phyloP scores from a whole-genome alignment of 2,329 filamentous ascomycete genomes.

The Tolypocladium tropicale region DNA sequence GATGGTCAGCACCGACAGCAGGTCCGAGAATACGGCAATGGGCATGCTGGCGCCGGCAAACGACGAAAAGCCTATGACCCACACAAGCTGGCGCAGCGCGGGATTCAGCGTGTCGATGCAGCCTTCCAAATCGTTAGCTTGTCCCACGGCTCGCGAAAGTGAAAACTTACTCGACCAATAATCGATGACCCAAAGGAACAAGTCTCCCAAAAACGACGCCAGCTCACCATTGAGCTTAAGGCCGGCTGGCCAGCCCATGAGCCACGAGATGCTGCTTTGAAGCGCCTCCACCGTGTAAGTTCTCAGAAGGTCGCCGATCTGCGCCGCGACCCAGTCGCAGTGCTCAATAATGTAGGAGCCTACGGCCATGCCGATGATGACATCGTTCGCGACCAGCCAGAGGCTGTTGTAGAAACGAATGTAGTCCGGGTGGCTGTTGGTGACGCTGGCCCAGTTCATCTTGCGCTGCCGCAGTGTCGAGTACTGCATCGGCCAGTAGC shows the following conservation, averaged over 20 bases:
- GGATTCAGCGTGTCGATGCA: slow-evolving; percentile 72
- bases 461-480: slow-evolving; percentile 82
- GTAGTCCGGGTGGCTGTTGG: slow-evolving; percentile 91
- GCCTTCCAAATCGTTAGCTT: slow-evolving; percentile 32
- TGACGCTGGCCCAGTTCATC: slow-evolving; percentile 90
- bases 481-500: slow-evolving; percentile 98
- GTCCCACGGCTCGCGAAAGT: neutral
- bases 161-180: slow-evolving; percentile 72
- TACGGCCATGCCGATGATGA: slow-evolving; percentile 94
- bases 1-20: slow-evolving; percentile 81
- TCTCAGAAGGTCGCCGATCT: slow-evolving; percentile 65
- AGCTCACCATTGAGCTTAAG: slow-evolving; percentile 92
- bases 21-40: slow-evolving; percentile 88
- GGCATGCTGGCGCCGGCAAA: slow-evolving; percentile 97
- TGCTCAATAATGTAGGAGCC: slow-evolving; percentile 98
- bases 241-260: slow-evolving; percentile 92
- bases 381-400: slow-evolving; percentile 96
- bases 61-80: slow-evolving; percentile 86
- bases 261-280: slow-evolving; percentile 82
- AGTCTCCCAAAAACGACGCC: slow-evolving; percentile 83
- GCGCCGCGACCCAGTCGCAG: slow-evolving; percentile 68
- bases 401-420: slow-evolving; percentile 98
- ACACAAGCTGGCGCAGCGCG: slow-evolving; percentile 74
- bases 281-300: slow-evolving; percentile 83
- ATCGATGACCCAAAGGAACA: slow-evolving; percentile 97